These are phyloP conservation scores for Gaillardinia entomophila DNA, from an alignment of 805 yeast genomes.

Conservation along the genomic window DNA sequence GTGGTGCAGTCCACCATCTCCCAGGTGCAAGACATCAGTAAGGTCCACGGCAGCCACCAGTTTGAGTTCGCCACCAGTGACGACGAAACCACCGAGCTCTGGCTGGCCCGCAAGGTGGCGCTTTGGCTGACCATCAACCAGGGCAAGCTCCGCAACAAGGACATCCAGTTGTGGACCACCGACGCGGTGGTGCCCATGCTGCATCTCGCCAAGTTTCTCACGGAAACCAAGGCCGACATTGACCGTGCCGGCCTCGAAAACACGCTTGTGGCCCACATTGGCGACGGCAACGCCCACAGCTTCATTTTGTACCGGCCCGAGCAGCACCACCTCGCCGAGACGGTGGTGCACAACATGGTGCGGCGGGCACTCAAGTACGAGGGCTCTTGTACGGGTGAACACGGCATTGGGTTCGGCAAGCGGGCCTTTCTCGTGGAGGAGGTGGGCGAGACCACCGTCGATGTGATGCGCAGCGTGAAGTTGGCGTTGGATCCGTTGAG, in stretches of 20 bases:
- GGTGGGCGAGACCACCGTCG: slow-evolving; percentile 13
- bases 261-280: slow-evolving; percentile 74
- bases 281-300: slow-evolving; percentile 80
- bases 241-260: slow-evolving; percentile 45
- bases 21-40: slow-evolving; percentile 31
- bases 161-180: slow-evolving; percentile 62
- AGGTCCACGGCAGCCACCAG: slow-evolving; percentile 7
- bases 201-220: slow-evolving; percentile 54
- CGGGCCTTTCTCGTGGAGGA: slow-evolving; percentile 14
- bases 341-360: slow-evolving; percentile 16
- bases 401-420: slow-evolving; percentile 19
- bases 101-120: slow-evolving; percentile 20
- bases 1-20: slow-evolving; percentile 21
- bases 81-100: slow-evolving; percentile 13
- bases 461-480: slow-evolving; percentile 16
- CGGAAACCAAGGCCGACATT: slow-evolving; percentile 56
- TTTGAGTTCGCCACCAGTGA: slow-evolving; percentile 11
- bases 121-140: slow-evolving; percentile 34
- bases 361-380: slow-evolving; percentile 14
- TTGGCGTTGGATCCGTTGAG: slow-evolving; percentile 15
- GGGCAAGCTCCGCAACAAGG: slow-evolving; percentile 25
- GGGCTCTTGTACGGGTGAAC: slow-evolving; percentile 20
- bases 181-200: slow-evolving; percentile 84
- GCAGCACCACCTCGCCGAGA: slow-evolving; percentile 11
- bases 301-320: slow-evolving; percentile 44